Evolutionary conservation across 495 filamentous ascomycete species (phyloP).

Genomic region (Opeltia flavorubescens): DNA sequence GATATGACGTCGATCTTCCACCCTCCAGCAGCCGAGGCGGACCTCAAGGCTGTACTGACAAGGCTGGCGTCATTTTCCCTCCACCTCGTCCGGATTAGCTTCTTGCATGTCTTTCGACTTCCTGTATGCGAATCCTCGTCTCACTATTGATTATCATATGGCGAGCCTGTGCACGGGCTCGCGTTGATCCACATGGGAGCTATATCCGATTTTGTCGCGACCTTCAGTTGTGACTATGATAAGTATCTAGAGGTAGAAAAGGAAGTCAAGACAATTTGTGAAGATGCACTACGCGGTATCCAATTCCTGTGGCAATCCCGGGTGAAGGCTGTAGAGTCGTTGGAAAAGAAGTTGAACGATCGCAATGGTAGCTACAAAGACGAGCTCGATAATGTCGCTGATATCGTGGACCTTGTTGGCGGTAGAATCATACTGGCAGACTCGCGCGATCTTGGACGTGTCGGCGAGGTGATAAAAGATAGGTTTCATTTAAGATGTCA

Average conservation of each 20-base stretch:
- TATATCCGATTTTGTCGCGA: neutral
- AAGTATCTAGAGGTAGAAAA: neutral
- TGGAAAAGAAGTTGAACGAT: neutral
- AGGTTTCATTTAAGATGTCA: neutral
- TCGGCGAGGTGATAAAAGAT: neutral
- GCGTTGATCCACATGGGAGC: neutral
- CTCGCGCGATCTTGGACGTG: conserved; percentile 3
- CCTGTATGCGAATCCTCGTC: no score
- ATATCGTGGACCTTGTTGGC: neutral
- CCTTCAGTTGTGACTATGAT: neutral
- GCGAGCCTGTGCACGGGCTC: no score
- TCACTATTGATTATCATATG: no score
- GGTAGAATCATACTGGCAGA: neutral
- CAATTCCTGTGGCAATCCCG: conserved; percentile 1
- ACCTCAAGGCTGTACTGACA: neutral
- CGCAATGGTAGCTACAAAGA: neutral
- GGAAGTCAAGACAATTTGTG: neutral
- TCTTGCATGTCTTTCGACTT: no score
- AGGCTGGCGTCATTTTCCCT: no score
- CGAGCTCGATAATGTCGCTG: neutral
- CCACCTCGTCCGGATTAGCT: no score
- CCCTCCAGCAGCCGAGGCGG: neutral
- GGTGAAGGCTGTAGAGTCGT: neutral
- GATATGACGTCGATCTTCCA: neutral
- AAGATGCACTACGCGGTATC: neutral